These are phyloP conservation scores for Nepenthes gracilis DNA, from an alignment of 148 eudicot genomes.

Conservation along the genomic window DNA sequence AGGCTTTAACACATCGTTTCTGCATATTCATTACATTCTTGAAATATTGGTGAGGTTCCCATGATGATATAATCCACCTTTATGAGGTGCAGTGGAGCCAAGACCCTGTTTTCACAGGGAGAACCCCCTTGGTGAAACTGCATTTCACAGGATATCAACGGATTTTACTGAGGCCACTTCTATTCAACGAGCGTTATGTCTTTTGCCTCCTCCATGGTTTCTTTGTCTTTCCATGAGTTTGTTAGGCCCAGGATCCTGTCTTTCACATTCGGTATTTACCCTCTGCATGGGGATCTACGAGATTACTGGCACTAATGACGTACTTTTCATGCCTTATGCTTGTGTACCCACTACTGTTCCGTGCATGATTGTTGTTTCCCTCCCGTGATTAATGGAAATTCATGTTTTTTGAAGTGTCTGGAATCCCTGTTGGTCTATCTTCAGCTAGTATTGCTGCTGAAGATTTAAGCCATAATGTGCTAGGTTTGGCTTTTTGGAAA, in stretches of 20 bases:
- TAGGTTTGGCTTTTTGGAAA: too few species aligned
- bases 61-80: constrained; percentile 41
- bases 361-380: too few species aligned
- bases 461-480: not conserved
- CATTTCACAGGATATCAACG: constrained; percentile 32
- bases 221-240: too few species aligned
- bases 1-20: not conserved
- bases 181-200: too few species aligned
- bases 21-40: not conserved
- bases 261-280: too few species aligned
- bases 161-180: constrained; percentile 34
- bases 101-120: constrained; percentile 54
- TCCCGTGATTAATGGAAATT: too few species aligned
- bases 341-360: too few species aligned
- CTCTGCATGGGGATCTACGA: not conserved
- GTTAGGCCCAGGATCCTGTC: too few species aligned
- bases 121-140: constrained; percentile 53
- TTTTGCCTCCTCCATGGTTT: too few species aligned
- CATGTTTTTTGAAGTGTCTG: too few species aligned
- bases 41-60: not conserved
- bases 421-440: too few species aligned
- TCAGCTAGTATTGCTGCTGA: constrained; percentile 9
- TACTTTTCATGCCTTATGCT: too few species aligned
- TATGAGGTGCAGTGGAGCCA: constrained; percentile 48
- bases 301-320: not conserved